Percentiles rank a stretch among this genome's conserved stretches.
These are phyloP conservation scores for Trametes meyenii DNA, from an alignment of 768 basidiomycete genomes.

Conservation along the genomic window DNA sequence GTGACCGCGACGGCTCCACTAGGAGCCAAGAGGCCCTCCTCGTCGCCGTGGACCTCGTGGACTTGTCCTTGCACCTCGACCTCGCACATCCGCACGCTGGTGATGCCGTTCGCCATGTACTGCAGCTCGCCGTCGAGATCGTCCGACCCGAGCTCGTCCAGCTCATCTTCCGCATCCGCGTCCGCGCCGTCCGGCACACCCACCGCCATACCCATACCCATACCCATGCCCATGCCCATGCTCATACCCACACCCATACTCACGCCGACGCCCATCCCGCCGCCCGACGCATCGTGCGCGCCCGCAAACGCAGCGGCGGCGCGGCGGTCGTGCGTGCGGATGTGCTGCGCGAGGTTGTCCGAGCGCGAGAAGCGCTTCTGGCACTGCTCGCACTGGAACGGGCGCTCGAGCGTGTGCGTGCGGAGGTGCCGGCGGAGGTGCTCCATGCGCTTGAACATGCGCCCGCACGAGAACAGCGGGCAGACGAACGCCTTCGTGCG, in stretches of 20 bases:
- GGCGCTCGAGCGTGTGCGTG: constrained; percentile 88
- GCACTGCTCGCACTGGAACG: constrained; percentile 75
- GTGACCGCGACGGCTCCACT: constrained; percentile 19
- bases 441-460: constrained; percentile 90
- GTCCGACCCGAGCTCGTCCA: constrained; percentile 39
- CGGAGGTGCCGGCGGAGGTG: constrained; percentile 87
- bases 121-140: constrained; percentile 23
- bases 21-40: constrained; percentile 54
- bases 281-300: constrained; percentile 23
- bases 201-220: constrained; percentile 23
- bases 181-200: constrained; percentile 32
- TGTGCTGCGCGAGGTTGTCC: constrained; percentile 88
- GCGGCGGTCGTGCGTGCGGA: constrained; percentile 72
- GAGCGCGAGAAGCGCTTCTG: constrained; percentile 83
- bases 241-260: constrained; percentile 33
- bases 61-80: constrained; percentile 61
- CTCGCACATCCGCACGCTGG: constrained; percentile 59
- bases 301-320: constrained; percentile 38
- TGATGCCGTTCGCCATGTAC: constrained; percentile 29
- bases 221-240: constrained; percentile 1
- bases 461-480: constrained; percentile 80
- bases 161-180: constrained; percentile 35
- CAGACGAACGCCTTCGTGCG: constrained; percentile 70
- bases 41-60: constrained; percentile 58
- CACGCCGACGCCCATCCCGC: constrained; percentile 27